A percentile compares a stretch with the other conserved stretches of the same genome.
phyloP scores from a whole-genome alignment of 352 stramenopile genomes.

The Globisporangium solare region DNA sequence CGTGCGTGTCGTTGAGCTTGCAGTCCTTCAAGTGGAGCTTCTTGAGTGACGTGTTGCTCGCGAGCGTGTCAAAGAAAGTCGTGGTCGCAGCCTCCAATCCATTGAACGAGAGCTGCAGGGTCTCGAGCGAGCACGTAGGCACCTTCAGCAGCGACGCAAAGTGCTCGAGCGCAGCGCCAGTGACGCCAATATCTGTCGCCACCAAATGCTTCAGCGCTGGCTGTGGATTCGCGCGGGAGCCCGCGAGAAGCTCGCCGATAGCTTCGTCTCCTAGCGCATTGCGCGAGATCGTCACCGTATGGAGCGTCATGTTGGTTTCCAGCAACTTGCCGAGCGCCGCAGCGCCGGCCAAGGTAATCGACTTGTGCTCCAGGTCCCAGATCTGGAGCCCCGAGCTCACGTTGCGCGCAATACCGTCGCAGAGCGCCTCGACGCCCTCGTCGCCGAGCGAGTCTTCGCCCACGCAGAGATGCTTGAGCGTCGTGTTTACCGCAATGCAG shows the following conservation, averaged over 20 bases:
- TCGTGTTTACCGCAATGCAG: constrained; percentile 56
- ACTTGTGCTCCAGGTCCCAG: constrained; percentile 79
- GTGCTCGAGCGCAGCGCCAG: constrained; percentile 38
- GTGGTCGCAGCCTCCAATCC: constrained; percentile 25
- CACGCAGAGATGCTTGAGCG: constrained; percentile 63
- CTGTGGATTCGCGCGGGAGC: constrained; percentile 30
- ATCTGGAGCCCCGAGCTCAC: constrained; percentile 37
- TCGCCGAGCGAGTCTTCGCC: constrained; percentile 59
- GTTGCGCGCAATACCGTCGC: constrained; percentile 48
- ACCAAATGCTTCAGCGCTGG: constrained; percentile 31
- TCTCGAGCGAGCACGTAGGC: constrained; percentile 45
- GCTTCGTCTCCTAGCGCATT: constrained; percentile 52
- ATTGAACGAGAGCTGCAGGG: constrained; percentile 74
- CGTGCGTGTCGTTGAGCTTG: constrained; percentile 44
- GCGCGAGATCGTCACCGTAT: constrained; percentile 50
- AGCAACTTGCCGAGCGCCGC: constrained; percentile 51
- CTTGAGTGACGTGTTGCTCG: constrained; percentile 53
- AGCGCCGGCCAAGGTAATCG: constrained; percentile 35
- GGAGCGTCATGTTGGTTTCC: constrained; percentile 33
- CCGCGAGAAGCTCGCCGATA: constrained; percentile 29
- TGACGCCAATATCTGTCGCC: constrained; percentile 44
- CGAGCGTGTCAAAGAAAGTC: constrained; percentile 56
- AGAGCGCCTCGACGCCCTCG: constrained; percentile 36
- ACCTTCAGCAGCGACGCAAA: constrained; percentile 37
- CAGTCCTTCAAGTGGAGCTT: constrained; percentile 66